Percentiles rank a stretch among this genome's conserved stretches.
Conservation (phyloP, 306 rosid species). For the Castanopsis chinensis region DNA sequence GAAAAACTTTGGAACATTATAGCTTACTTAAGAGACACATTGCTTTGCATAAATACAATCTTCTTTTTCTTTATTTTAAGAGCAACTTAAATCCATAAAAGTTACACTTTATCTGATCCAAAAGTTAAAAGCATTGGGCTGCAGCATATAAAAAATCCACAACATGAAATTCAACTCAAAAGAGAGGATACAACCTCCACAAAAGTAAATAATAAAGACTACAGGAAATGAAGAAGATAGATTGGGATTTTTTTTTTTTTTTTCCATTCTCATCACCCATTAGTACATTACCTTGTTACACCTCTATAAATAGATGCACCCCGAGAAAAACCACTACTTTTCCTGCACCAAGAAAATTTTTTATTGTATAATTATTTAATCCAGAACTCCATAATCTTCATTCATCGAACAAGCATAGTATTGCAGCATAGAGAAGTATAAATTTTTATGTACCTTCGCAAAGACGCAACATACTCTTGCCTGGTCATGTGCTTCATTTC, state of each 20-base stretch:
- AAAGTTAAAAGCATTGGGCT: too few relatives aligned
- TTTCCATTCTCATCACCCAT: background rate
- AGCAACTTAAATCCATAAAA: too few relatives aligned
- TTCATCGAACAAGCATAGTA: background rate
- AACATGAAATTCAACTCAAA: too few relatives aligned
- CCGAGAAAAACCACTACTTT: slow-evolving; percentile 94
- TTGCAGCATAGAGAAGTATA: background rate
- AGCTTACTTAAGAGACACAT: background rate
- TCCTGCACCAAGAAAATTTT: slow-evolving; percentile 42
- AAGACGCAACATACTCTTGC: slow-evolving; percentile 91
- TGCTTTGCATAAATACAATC: too few relatives aligned
- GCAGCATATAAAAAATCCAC: too few relatives aligned
- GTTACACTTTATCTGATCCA: too few relatives aligned
- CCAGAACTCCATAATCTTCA: background rate
- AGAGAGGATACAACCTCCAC: too few relatives aligned
- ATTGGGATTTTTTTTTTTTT: too few relatives aligned
- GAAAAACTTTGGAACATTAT: background rate
- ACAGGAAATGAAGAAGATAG: too few relatives aligned
- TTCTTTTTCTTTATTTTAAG: too few relatives aligned
- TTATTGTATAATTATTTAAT: background rate
- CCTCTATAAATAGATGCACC: slow-evolving; percentile 98
- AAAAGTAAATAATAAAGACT: too few relatives aligned
- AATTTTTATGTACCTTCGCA: slow-evolving; percentile 65
- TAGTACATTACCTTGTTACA: slow-evolving; percentile 71
- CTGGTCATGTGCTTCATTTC: slow-evolving; percentile 97